phyloP scores from a whole-genome alignment of 108 stramenopile species.

The Nitzschia inconspicua region DNA sequence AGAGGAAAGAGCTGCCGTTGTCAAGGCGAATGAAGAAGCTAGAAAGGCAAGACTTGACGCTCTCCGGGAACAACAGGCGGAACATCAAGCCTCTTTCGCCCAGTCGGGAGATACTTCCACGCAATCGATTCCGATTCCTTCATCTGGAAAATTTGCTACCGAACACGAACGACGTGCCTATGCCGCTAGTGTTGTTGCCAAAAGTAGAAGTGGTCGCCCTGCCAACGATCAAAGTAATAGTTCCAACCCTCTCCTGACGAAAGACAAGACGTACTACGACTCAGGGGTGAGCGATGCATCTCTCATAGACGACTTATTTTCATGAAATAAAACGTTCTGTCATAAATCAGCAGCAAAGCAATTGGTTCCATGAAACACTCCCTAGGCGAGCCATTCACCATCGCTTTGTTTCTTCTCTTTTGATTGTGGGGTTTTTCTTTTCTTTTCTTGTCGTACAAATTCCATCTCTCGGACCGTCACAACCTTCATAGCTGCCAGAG shows the following conservation, averaged over 20 bases:
- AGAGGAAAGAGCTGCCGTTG: constrained; percentile 5
- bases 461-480: constrained; percentile 23
- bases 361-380: too few species aligned
- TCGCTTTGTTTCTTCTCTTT: too few species aligned
- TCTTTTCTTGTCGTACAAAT: background rate
- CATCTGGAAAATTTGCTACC: background rate
- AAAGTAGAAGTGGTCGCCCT: background rate
- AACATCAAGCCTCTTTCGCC: background rate
- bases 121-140: background rate
- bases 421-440: too few species aligned
- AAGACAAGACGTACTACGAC: constrained; percentile 1
- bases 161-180: constrained; percentile 16
- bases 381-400: too few species aligned
- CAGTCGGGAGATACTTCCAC: background rate
- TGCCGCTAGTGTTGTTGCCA: background rate
- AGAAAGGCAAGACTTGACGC: background rate
- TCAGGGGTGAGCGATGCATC: constrained; percentile 2
- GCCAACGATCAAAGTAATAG: background rate
- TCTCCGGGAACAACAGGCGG: background rate
- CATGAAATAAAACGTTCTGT: too few species aligned
- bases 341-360: too few species aligned
- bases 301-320: constrained; percentile 6
- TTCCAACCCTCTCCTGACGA: background rate
- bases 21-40: background rate
- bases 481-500: constrained; percentile 8